Percentiles rank a stretch among this genome's conserved stretches.
Conservation (phyloP, 2,329 filamentous ascomycete genomes). For the Diaporthe sp. region DNA sequence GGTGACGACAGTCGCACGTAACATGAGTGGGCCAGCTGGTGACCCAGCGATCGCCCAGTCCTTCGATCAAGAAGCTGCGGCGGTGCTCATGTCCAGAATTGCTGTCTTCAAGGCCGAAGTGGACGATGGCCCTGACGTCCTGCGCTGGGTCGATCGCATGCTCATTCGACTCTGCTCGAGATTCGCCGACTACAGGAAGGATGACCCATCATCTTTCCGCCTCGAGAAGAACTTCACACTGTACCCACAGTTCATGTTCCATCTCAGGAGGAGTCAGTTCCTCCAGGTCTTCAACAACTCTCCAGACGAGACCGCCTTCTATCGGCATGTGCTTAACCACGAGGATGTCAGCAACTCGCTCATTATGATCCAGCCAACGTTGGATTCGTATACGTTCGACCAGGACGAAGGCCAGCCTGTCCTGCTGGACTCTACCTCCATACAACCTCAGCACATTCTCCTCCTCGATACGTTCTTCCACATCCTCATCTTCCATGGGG, state of each 20-base stretch:
- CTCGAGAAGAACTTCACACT: slow-evolving; percentile 99
- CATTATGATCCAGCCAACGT: slow-evolving; percentile 98
- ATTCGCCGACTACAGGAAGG: slow-evolving; percentile 98
- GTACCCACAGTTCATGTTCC: slow-evolving; percentile 99
- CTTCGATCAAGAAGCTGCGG: slow-evolving; percentile 97
- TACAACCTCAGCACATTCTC: slow-evolving; percentile 93
- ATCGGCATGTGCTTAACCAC: slow-evolving; percentile 95
- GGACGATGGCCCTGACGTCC: slow-evolving; percentile 97
- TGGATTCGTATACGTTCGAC: slow-evolving; percentile 97
- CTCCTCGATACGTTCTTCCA: slow-evolving; percentile 99
- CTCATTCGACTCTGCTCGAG: slow-evolving; percentile 95
- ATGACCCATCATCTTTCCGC: slow-evolving; percentile 96
- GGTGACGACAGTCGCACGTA: slow-evolving; percentile 93
- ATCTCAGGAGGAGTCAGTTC: slow-evolving; percentile 96
- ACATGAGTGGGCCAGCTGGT: slow-evolving; percentile 91
- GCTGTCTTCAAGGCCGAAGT: slow-evolving; percentile 99
- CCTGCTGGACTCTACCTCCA: slow-evolving; percentile 95
- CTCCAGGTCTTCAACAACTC: slow-evolving; percentile 99
- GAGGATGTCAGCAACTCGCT: slow-evolving; percentile 97
- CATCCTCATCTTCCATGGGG: slow-evolving; percentile 98
- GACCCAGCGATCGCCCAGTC: slow-evolving; percentile 96
- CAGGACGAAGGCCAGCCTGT: slow-evolving; percentile 94
- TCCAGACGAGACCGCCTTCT: slow-evolving; percentile 98
- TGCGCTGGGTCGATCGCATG: slow-evolving; percentile 99
- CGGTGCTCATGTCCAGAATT: slow-evolving; percentile 98